Percentiles rank a stretch among this genome's conserved stretches.
Evolutionary conservation across 345 rosid species (phyloP).

Genomic region (Citrus inodora): DNA sequence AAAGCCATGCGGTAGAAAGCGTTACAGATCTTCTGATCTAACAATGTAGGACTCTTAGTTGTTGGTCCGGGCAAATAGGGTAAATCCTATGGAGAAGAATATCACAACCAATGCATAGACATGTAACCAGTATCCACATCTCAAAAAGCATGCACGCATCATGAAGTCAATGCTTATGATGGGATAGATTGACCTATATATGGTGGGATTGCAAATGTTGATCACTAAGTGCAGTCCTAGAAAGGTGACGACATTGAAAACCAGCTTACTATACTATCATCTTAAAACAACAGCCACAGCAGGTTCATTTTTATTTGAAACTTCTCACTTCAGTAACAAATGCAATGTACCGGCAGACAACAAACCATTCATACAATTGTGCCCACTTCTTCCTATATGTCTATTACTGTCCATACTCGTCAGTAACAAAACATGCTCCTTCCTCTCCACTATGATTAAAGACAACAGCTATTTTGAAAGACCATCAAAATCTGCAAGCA

Average conservation of each 20-base stretch:
- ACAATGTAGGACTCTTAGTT: neutral
- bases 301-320: neutral
- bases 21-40: neutral
- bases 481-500: neutral
- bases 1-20: neutral
- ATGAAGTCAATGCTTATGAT: neutral
- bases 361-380: neutral
- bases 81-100: neutral
- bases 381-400: neutral
- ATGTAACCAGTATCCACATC: neutral
- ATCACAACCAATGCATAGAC: neutral
- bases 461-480: neutral
- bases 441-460: neutral
- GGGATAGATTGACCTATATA: neutral
- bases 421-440: neutral
- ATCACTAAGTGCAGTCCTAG: neutral
- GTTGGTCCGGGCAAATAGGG: neutral
- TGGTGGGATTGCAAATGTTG: neutral
- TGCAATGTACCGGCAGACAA: neutral
- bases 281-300: neutral
- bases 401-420: neutral
- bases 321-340: neutral
- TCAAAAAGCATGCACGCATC: neutral
- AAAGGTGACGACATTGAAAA: neutral
- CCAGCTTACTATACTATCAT: neutral